Evolutionary conservation across 2,329 filamentous ascomycete species (phyloP).

Genomic region (Colletotrichum liaoningense): DNA sequence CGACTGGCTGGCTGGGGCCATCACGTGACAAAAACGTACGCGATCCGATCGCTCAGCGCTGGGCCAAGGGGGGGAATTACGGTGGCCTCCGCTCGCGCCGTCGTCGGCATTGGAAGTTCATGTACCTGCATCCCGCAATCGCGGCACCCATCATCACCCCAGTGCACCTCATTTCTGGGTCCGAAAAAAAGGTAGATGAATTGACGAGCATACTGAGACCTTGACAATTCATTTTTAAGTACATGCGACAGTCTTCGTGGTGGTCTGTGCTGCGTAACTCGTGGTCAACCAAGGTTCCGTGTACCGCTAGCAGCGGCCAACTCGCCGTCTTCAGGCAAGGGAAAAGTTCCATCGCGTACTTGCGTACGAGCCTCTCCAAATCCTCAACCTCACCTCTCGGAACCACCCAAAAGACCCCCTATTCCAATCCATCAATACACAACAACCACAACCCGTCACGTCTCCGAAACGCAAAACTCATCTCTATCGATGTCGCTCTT

Average conservation of each 20-base stretch:
- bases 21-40: conserved; percentile 28
- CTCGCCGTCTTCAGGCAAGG: conserved; percentile 34
- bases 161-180: conserved; percentile 28
- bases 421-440: conserved; percentile 64
- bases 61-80: conserved; percentile 21
- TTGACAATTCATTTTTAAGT: neutral
- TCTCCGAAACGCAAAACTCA: conserved; percentile 54
- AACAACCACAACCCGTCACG: conserved; percentile 54
- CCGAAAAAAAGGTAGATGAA: conserved; percentile 23
- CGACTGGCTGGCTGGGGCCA: neutral
- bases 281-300: conserved; percentile 14
- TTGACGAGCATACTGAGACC: neutral
- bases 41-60: conserved; percentile 31
- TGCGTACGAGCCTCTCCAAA: conserved; percentile 50
- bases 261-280: neutral
- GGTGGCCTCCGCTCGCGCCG: conserved; percentile 32
- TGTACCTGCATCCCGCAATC: conserved; percentile 31
- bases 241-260: conserved; percentile 8
- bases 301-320: conserved; percentile 31
- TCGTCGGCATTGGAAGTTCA: conserved; percentile 32
- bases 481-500: conserved; percentile 65
- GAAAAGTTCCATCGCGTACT: conserved; percentile 37
- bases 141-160: conserved; percentile 18
- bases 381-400: conserved; percentile 68
- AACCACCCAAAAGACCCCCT: conserved; percentile 61